Base-by-base conservation (phyloP, 2,329 filamentous ascomycete genomes). In the Penicillium sp. region DNA sequence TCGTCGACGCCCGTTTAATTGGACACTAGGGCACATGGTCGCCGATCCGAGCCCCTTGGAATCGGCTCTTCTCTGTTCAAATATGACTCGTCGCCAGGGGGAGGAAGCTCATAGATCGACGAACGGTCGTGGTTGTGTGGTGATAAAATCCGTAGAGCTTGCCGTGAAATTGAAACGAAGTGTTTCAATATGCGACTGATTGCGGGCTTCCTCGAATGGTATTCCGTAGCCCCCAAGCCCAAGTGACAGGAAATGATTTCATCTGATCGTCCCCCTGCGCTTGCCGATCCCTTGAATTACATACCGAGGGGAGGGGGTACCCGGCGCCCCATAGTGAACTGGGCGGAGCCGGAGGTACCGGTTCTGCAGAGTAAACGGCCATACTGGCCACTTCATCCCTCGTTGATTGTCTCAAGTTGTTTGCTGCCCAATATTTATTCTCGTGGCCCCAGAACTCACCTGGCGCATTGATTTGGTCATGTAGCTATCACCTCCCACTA, bases 241-340 rank as follows among this genome's bases (percentile, higher is more conserved):
- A n/a, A n/a, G n/a, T 20, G 7, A n/a, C 3, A 29, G 26, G 16
- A 21, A 25, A 43, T 45, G 38, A 49, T 51, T 43, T 51, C 45
- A 44, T 45, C 21, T 33, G 39, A 47, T 47, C 39, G 36, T 16
- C 39, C n/a, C n/a, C n/a, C n/a, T n/a, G 36, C 15, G 19, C 16
- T 16, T 26, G 51, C 28, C 44, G 45, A 54, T 55, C 52, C 47
- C 46, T 52, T 36, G 43, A 51, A 36, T 42, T 47, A 38, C 48
- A 54, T 50, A 39, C 48, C 48, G 49, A 43, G 33, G 43, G 26
- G 36, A 13, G 29, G 15, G 32, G 44, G 48, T 52, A 52, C 48
- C 34, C 47, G 17, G 10, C n/a, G 44, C 30, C 39, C 42, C 48
- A 47, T 48, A 49, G 41, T 54, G 21, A 35, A 21, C 17, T 18